Percentiles rank a stretch among this genome's conserved stretches.
Conservation (phyloP, 768 basidiomycete genomes). For the Sarcomyxa edulis region DNA sequence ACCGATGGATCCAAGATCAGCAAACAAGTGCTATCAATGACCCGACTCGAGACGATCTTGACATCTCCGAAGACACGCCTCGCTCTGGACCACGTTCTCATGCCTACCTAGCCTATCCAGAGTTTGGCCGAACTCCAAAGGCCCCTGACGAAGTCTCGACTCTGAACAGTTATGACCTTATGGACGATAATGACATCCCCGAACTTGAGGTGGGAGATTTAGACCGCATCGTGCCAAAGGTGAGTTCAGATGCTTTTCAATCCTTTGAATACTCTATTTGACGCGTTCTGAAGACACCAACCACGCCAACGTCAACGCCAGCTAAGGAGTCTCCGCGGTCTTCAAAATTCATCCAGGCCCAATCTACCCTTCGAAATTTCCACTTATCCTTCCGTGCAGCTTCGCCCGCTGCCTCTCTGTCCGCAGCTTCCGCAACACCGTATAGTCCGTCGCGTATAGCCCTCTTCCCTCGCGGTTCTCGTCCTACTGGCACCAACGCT, state of each 20-base stretch:
- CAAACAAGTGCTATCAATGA: constrained; percentile 18
- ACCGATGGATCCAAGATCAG: constrained; percentile 52
- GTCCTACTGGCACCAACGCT: constrained; percentile 19
- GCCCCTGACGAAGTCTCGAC: constrained; percentile 25
- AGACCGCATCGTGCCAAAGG: constrained; percentile 10
- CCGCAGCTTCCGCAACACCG: constrained; percentile 26
- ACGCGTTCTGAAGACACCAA: constrained; percentile 20
- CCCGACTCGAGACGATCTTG: not conserved
- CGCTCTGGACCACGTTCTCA: constrained; percentile 22
- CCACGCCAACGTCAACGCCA: too few species aligned
- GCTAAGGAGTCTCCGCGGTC: too few species aligned
- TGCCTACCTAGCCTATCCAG: constrained; percentile 39
- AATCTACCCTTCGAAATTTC: constrained; percentile 34
- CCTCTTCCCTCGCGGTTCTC: constrained; percentile 37
- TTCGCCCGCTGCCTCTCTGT: constrained; percentile 29
- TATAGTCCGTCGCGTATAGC: constrained; percentile 34
- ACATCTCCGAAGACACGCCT: constrained; percentile 11
- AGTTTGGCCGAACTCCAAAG: constrained; percentile 21
- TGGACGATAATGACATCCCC: constrained; percentile 49
- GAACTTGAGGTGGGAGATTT: constrained; percentile 6
- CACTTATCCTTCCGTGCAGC: constrained; percentile 40
- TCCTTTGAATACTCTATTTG: constrained; percentile 7
- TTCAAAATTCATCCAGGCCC: constrained; percentile 18
- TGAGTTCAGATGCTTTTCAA: too few species aligned
- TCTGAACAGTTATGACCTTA: constrained; percentile 41